Evolutionary conservation across 257 asterid genomes (phyloP), one percentile per base, ranked within the genome.

Genomic region (Penstemon davidsonii): DNA sequence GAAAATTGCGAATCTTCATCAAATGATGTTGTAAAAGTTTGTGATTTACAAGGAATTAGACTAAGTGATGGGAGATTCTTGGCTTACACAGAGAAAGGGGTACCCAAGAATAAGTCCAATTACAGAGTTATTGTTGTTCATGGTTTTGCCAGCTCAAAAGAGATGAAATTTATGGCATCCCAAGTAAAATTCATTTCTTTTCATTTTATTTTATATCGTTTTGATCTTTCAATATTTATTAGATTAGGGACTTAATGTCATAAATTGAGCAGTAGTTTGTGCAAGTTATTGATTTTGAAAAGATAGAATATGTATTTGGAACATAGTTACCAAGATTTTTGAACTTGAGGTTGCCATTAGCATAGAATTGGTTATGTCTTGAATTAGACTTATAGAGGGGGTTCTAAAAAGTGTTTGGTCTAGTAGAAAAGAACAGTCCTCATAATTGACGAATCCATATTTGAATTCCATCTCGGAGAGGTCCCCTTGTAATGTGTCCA

Each of bases 131-230:
- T 90, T 73, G 67, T 87, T 67, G 95, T 83, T 77, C 97, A 93
- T 83, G 99, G 97, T 64, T 93, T 90, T 77, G 99, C 81, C 47
- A 90, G 97, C 84, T 75, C 89, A 66, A 90, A 90, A 77, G 96
- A 93, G 6, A 88, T 90, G 97, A 84, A 75, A 63, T 90, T 93
- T 67, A 76, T 83, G 85, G 97, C 92, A 41, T 78, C 97, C 63
- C 83, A 87, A 76, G 99, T 93, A 78, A 58, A 65, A 49, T 65
- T 49, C 36, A 10, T 68, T 64, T 68, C 3, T 55, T 56, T n/a
- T 51, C 7, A 11, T 69, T 73, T 47, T 61, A 9, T 5, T 44
- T 44, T 66, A 60, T 53, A 43, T 75, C 38, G 2, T 25, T 25
- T 25, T 25, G 33, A 25, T 25, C 33, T 25, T 25, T 11, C 7